A percentile compares a stretch with the other conserved stretches of the same genome.
Evolutionary conservation across 2,329 filamentous ascomycete genomes (phyloP).

Genomic region (Colletotrichum tabaci): DNA sequence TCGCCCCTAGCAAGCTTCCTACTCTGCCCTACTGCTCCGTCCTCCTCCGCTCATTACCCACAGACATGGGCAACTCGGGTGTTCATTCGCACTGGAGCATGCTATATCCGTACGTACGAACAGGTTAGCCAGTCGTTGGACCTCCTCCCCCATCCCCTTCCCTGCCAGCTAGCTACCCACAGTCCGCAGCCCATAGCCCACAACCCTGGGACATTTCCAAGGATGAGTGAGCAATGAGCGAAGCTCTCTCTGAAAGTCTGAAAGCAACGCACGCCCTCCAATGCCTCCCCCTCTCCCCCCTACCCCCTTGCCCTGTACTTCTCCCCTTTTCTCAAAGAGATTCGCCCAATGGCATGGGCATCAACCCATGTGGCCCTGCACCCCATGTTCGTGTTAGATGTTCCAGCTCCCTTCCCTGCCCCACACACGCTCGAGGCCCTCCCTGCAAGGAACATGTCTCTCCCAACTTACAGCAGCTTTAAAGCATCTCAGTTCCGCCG

Average conservation of each 20-base stretch:
- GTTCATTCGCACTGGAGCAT: conserved; percentile 23
- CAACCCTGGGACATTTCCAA: conserved; percentile 28
- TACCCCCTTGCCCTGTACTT: conserved; percentile 16
- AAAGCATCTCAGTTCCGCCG: conserved; percentile 41
- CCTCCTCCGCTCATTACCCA: conserved; percentile 17
- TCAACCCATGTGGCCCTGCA: conserved; percentile 42
- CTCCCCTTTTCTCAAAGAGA: conserved; percentile 34
- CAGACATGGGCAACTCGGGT: conserved; percentile 28
- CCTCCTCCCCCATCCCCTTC: conserved; percentile 10
- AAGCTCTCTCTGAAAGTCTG: neutral
- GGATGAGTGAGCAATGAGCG: conserved; percentile 12
- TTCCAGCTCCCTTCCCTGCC: conserved; percentile 44
- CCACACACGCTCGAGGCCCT: conserved; percentile 40
- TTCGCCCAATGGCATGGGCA: conserved; percentile 42
- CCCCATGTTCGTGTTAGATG: conserved; percentile 44
- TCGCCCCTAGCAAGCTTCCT: conserved; percentile 21
- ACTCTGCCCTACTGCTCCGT: conserved; percentile 28
- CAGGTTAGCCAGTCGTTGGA: too few relatives aligned
- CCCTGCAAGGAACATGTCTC: conserved; percentile 42
- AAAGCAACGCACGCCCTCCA: conserved; percentile 3
- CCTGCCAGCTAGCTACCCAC: conserved; percentile 9
- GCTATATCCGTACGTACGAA: neutral
- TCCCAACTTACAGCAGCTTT: conserved; percentile 31
- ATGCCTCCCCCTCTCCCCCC: too few relatives aligned
- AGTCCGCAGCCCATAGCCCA: conserved; percentile 12